Evolutionary conservation across 352 stramenopile species (phyloP), one percentile per base, ranked within the genome.

Genomic region (Globisporangium paroecandrum): DNA sequence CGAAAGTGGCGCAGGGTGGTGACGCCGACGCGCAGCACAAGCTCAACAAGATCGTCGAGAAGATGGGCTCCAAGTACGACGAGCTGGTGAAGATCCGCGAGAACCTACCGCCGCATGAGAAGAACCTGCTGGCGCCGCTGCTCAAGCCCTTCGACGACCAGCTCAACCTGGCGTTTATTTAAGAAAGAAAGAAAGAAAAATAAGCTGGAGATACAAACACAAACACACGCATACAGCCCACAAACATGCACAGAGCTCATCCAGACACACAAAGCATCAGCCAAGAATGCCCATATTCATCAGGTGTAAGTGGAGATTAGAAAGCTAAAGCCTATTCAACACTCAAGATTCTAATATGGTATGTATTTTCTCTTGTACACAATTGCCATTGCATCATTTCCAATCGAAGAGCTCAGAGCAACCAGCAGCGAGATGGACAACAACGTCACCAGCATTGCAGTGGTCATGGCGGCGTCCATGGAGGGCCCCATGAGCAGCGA

Each of bases 1-100:
- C 77, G 1, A 88, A 87, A 51, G 75, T 88, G 12, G 79, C 87
- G 46, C 76, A 81, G 68, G 78, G 81, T 9, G 78, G 74, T 13
- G 71, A 79, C 47, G 54, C 77, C 62, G 82, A 94, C 55, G 83
- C 83, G 18, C 77, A 89, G 65, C 76, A 73, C 61, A 95, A 95
- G 64, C 81, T 96, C 60, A 89, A 92, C 66, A 80, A 81, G 57
- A 96, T 96, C 57, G 77, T 89, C n/a, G 88, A 90, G 57, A 91
- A 91, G 67, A 96, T 96, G 79, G 81, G 86, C 46, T 87, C 81
- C 67, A 96, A 96, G 71, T 96, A 94, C 70, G 88, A 94, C 69
- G 83, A 96, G 62, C 66, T 96, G 6, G 74, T 83, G n/a, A 91
- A 89, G 71, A 86, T 94, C 69, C 84, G 88, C 20, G 83, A 93